These are phyloP conservation scores for Zasmidium cellare DNA, from an alignment of 2,329 filamentous ascomycete species.

Conservation along the genomic window DNA sequence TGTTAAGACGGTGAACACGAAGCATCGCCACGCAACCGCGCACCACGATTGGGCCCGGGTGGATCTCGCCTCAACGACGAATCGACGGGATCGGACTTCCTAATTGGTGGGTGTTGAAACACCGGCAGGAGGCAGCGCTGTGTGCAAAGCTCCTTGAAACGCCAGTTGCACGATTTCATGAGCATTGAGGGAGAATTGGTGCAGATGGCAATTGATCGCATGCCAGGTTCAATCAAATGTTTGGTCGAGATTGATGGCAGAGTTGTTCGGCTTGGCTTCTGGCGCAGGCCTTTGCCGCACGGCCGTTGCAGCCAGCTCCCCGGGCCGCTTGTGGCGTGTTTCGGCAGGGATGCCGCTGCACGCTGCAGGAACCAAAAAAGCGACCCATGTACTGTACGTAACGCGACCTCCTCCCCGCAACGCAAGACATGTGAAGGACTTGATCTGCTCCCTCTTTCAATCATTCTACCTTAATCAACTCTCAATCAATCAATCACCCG, in stretches of 20 bases:
- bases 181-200: no score
- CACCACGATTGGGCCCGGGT: background rate
- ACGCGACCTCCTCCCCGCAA: background rate
- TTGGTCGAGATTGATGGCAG: background rate
- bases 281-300: background rate
- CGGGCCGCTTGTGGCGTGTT: background rate
- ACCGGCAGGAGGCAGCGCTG: no score
- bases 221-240: no score
- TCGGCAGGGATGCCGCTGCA: background rate
- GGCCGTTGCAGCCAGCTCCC: background rate
- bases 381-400: background rate
- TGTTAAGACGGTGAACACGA: background rate
- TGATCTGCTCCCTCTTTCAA: background rate
- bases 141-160: no score
- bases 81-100: conserved; percentile 1
- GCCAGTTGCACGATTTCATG: no score
- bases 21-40: background rate
- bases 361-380: background rate
- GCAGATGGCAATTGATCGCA: background rate
- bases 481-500: background rate
- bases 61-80: background rate
- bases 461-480: no score
- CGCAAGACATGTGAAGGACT: background rate
- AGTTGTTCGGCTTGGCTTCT: background rate
- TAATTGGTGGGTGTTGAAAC: background rate